A percentile compares a stretch with the other conserved stretches of the same genome.
These are phyloP conservation scores for Pythium rishiriense DNA, from an alignment of 352 stramenopile species.

Conservation along the genomic window DNA sequence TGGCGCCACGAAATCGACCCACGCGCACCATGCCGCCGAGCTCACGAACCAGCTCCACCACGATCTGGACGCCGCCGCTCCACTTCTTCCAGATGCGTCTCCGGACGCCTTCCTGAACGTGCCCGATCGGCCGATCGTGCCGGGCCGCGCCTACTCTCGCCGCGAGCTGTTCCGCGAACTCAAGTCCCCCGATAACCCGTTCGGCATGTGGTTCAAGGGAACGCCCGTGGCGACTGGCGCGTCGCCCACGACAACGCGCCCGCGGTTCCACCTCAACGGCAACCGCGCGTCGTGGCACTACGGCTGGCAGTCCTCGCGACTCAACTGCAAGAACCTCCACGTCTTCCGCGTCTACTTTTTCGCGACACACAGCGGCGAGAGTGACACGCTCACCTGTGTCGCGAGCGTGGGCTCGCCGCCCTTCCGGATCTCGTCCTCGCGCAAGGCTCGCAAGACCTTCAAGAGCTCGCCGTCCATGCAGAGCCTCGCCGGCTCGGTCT, in stretches of 20 bases:
- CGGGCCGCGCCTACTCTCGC: conserved; percentile 52
- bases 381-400: conserved; percentile 44
- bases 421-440: conserved; percentile 81
- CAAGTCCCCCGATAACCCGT: conserved; percentile 77
- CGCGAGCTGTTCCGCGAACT: conserved; percentile 71
- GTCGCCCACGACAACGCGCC: conserved; percentile 22
- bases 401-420: conserved; percentile 56
- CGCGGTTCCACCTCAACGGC: conserved; percentile 76
- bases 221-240: conserved; percentile 25
- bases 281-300: conserved; percentile 89
- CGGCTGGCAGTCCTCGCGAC: conserved; percentile 78
- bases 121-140: conserved; percentile 28
- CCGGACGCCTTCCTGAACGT: not conserved
- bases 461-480: conserved; percentile 41
- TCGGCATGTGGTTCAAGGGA: conserved; percentile 73
- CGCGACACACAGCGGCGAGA: conserved; percentile 29
- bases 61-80: not conserved
- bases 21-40: conserved; percentile 6
- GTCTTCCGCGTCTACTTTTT: conserved; percentile 81
- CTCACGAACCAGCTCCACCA: conserved; percentile 13
- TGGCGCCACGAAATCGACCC: conserved; percentile 31
- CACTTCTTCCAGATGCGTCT: not conserved
- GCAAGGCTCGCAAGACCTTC: conserved; percentile 81
- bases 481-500: conserved; percentile 19
- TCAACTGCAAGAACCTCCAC: conserved; percentile 86